Conservation (phyloP, 306 rosid genomes). For the Alnus glutinosa region DNA sequence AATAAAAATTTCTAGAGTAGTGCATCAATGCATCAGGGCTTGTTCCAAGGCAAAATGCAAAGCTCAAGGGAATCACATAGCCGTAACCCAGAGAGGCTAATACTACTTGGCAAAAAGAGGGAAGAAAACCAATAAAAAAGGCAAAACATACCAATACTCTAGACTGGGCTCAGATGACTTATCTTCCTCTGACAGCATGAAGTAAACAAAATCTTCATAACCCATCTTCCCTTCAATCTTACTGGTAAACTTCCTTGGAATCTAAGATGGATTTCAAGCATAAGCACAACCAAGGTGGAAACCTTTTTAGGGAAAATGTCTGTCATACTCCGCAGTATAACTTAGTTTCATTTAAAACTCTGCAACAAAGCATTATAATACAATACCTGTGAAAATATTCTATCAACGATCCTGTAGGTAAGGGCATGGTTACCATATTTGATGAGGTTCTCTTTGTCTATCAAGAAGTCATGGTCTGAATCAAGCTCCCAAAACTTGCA, state of each 20-base stretch:
- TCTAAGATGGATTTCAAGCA: constrained; percentile 47
- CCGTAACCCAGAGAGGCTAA: neutral
- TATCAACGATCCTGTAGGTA: constrained; percentile 95
- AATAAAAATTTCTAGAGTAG: neutral
- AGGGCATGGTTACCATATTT: constrained; percentile 99
- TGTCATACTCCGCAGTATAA: constrained; percentile 4
- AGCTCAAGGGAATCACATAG: neutral
- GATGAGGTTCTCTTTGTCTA: constrained; percentile 94
- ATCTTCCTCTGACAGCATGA: constrained; percentile 97
- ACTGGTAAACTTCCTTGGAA: constrained; percentile 90
- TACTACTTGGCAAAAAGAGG: neutral
- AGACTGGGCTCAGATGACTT: constrained; percentile 96
- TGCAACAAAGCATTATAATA: neutral
- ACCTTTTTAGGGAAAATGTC: neutral
- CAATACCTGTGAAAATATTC: constrained; percentile 95
- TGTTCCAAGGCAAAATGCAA: too few species aligned
- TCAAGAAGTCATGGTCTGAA: constrained; percentile 93
- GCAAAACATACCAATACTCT: constrained; percentile 81
- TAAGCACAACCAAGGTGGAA: constrained; percentile 6
- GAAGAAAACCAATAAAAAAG: constrained; percentile 1
- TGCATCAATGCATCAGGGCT: too few species aligned
- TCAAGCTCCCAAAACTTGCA: constrained; percentile 99
- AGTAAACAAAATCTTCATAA: constrained; percentile 98
- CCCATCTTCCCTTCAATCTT: constrained; percentile 98
- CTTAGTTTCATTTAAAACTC: neutral